These are phyloP conservation scores for Leptographium lundbergii DNA, from an alignment of 2,329 filamentous ascomycete genomes.

Conservation along the genomic window DNA sequence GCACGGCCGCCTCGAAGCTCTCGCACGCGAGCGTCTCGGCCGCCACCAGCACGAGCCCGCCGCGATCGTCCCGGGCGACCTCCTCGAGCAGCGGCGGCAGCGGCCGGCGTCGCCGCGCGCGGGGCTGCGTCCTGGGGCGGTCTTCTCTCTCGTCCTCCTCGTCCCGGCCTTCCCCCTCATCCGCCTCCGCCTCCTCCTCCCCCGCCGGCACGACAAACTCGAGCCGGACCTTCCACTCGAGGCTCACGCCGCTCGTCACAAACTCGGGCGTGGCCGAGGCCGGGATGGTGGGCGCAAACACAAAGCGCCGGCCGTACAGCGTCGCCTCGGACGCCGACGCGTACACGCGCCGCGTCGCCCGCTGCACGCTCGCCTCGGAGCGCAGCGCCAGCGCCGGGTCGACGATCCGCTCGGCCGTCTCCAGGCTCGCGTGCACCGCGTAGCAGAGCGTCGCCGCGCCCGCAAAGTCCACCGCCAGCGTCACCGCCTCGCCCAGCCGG, in stretches of 20 bases:
- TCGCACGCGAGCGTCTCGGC: constrained; percentile 70
- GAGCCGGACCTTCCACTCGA: constrained; percentile 81
- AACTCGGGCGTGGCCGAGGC: constrained; percentile 79
- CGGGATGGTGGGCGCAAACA: constrained; percentile 76
- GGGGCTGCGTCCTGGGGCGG: background rate
- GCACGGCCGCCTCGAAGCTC: constrained; percentile 82
- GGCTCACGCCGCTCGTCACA: constrained; percentile 72
- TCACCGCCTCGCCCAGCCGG: constrained; percentile 76
- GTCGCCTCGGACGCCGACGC: constrained; percentile 69
- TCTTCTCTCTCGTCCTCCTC: constrained; percentile 12
- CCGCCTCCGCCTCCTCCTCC: constrained; percentile 9
- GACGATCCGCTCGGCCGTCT: constrained; percentile 77
- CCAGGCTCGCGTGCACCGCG: constrained; percentile 69
- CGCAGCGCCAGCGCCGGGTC: constrained; percentile 70
- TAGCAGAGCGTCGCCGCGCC: constrained; percentile 71
- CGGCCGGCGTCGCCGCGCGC: background rate
- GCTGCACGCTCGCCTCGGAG: constrained; percentile 71
- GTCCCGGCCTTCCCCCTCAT: constrained; percentile 21
- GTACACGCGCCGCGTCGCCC: constrained; percentile 75
- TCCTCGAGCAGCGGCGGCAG: constrained; percentile 55
- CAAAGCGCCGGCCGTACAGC: constrained; percentile 64
- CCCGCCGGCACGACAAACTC: constrained; percentile 72
- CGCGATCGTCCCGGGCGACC: constrained; percentile 66
- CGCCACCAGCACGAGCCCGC: constrained; percentile 59
- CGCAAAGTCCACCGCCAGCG: constrained; percentile 72